Base-by-base conservation (phyloP, 2,329 filamentous ascomycete genomes). In the Albophoma yamanashiensis region DNA sequence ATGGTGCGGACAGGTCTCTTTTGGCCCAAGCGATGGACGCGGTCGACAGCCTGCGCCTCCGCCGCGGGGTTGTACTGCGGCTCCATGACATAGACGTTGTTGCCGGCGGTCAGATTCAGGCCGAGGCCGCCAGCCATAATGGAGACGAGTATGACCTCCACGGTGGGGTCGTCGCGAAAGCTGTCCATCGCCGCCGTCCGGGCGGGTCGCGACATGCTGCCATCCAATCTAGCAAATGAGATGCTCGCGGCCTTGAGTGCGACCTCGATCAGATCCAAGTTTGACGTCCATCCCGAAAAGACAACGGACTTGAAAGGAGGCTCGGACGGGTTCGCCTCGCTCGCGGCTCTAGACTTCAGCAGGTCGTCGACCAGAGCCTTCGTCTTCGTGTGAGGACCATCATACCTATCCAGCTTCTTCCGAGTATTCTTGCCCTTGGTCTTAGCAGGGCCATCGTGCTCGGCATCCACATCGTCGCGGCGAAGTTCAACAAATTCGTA, bases 31-130 rank as follows among this genome's bases (percentile, higher is more conserved):
- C 92, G 87, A 72, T 96, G 92, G 7, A 99, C 91, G 38, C 94
- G 90, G 71, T 97, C 94, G 9, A 97, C 83, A 2, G 94, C 94
- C 75, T 99, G 94, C 6, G 92, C 90, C 73, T 99, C 93, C 0
- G 92, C 91, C 0, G 92, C 92, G 0, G 94, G 94, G 69, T 99
- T 99, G 77, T 93, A 99, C 70, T 97, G 92, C 6, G 94, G 94
- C 72, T 99, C 94, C 93, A 99, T 97, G 67, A 97, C 89, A 71
- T 94, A 97, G 17, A 95, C 93, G 59, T 84, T 89, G 70, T 87
- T 94, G 39, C 88, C 93, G 0, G 89, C 81, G 0, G 92, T 97
- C 59, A 97, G 78, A 70, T 97, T 97, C 45, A 97, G 85, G 17
- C 93, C 93, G 20, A 97, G 83, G 22, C 94, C 93, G 64, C 93